These are phyloP conservation scores for Debaryomyces psychrophilus DNA, from an alignment of 1,139 yeast species.

Conservation along the genomic window DNA sequence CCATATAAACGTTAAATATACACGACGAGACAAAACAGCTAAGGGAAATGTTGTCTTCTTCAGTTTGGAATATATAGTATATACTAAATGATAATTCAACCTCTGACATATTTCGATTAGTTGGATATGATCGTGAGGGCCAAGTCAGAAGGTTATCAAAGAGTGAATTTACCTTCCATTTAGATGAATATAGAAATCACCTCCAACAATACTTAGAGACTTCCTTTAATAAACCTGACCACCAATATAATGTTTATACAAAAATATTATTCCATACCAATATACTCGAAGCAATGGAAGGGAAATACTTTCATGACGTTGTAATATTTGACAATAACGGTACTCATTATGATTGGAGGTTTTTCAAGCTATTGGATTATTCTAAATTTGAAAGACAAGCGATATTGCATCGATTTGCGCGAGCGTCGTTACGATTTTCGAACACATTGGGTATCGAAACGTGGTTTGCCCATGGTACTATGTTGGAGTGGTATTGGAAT, in stretches of 20 bases:
- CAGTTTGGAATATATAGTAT: not conserved
- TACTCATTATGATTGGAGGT: constrained; percentile 31
- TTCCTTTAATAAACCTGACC: constrained; percentile 24
- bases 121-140: not conserved
- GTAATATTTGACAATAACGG: constrained; percentile 12
- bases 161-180: constrained; percentile 16
- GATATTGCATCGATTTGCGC: constrained; percentile 46
- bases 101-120: constrained; percentile 11
- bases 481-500: constrained; percentile 64
- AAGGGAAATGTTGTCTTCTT: not conserved
- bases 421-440: constrained; percentile 61
- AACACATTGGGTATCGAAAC: constrained; percentile 43
- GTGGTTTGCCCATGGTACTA: constrained; percentile 65
- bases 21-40: not conserved
- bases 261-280: constrained; percentile 6
- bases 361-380: constrained; percentile 24
- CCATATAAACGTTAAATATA: not conserved
- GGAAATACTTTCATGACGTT: constrained; percentile 28
- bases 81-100: constrained; percentile 6
- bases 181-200: constrained; percentile 4
- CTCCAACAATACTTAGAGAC: constrained; percentile 12
- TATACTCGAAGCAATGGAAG: not conserved
- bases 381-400: constrained; percentile 44
- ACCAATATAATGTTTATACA: constrained; percentile 16
- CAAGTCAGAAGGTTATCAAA: constrained; percentile 6